These are phyloP conservation scores for Bolboschoenoplectus hybrid DNA, from an alignment of 202 grass and related monocot genomes.

Conservation along the genomic window DNA sequence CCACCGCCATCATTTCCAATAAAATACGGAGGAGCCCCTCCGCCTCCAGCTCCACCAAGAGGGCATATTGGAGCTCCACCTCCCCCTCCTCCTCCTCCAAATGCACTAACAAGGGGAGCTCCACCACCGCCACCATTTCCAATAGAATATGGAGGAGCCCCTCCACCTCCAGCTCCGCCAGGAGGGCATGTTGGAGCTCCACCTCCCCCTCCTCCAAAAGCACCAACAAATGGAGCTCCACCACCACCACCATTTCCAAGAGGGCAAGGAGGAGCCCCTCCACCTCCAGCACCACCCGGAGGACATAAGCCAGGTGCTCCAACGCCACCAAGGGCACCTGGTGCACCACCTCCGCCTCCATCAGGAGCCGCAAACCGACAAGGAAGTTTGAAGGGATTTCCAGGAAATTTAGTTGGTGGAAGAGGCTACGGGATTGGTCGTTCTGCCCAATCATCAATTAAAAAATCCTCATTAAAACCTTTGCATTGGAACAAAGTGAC, in stretches of 20 bases:
- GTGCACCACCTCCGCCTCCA: conserved; percentile 71
- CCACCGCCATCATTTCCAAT: conserved; percentile 55
- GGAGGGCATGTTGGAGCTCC: conserved; percentile 48
- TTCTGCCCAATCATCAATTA: conserved; percentile 35
- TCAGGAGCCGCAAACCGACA: conserved; percentile 28
- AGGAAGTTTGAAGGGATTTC: conserved; percentile 52
- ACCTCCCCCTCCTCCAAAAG: conserved; percentile 47
- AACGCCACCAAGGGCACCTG: conserved; percentile 45
- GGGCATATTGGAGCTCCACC: not conserved
- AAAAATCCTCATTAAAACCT: conserved; percentile 81
- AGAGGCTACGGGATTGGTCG: conserved; percentile 66
- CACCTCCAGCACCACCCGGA: conserved; percentile 50
- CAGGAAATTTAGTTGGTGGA: conserved; percentile 56
- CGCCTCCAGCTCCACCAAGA: conserved; percentile 10
- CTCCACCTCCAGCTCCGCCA: conserved; percentile 49
- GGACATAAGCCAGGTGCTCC: conserved; percentile 31
- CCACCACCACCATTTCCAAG: conserved; percentile 59
- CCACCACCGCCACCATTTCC: conserved; percentile 39
- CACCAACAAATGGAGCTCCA: conserved; percentile 34
- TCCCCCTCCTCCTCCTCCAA: conserved; percentile 22
- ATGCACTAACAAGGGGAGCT: not conserved
- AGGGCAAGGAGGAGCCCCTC: conserved; percentile 60
- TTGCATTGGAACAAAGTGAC: conserved; percentile 95
- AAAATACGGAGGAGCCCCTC: not conserved
- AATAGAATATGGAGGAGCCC: conserved; percentile 34